A percentile compares a stretch with the other conserved stretches of the same genome.
Evolutionary conservation across 2,329 filamentous ascomycete species (phyloP).

Genomic region (Cladosporium sphaerospermum): DNA sequence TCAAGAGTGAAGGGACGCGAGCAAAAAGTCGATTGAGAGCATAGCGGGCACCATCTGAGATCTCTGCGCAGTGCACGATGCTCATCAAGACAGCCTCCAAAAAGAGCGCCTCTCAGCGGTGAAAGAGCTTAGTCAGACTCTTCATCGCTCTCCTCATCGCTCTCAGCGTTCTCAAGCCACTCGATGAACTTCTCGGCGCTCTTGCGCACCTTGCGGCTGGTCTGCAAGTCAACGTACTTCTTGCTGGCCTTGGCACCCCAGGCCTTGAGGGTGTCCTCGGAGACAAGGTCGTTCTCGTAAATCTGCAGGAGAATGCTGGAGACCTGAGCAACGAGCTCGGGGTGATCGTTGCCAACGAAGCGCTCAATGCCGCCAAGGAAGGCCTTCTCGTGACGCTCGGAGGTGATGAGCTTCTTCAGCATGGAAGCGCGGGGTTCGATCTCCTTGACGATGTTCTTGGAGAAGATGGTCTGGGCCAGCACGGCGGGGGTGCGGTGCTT

Average conservation of each 20-base stretch:
- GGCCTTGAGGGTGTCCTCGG: constrained; percentile 78
- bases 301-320: constrained; percentile 82
- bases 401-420: constrained; percentile 81
- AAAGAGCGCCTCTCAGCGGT: too few species aligned
- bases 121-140: constrained; percentile 8
- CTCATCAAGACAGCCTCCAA: too few species aligned
- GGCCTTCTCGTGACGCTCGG: constrained; percentile 91
- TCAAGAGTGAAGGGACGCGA: too few species aligned
- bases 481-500: constrained; percentile 94
- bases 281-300: constrained; percentile 84
- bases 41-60: too few species aligned
- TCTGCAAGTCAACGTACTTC: constrained; percentile 88
- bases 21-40: too few species aligned
- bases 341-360: constrained; percentile 76
- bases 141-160: constrained; percentile 51
- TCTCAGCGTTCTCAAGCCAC: constrained; percentile 85
- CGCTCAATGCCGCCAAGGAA: constrained; percentile 93
- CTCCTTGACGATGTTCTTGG: constrained; percentile 82
- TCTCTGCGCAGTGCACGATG: too few species aligned
- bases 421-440: constrained; percentile 76
- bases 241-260: constrained; percentile 96
- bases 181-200: constrained; percentile 88
- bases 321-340: constrained; percentile 69
- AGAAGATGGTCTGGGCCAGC: constrained; percentile 87
- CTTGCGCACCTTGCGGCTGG: constrained; percentile 92